Base-by-base conservation (phyloP, 2,329 filamentous ascomycete species). In the Aspergillus felis region DNA sequence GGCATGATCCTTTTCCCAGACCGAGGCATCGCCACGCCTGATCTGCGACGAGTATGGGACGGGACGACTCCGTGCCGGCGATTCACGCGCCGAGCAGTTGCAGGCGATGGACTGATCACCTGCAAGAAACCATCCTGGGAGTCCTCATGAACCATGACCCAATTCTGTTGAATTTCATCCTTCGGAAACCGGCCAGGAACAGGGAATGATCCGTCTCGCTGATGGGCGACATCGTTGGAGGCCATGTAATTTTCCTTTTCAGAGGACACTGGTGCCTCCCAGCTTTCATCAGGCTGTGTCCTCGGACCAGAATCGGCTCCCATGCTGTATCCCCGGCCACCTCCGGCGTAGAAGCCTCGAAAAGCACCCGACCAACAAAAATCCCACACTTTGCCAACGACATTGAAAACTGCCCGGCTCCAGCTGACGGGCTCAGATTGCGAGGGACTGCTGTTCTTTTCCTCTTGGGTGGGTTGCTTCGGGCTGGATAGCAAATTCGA, bases 311-410 rank as follows among this genome's bases (percentile, higher is more conserved):
- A 20, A 20, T 47, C 68, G 52, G 70, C 58, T 27, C 79, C 71
- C 64, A 90, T 76, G 6, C 82, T 78, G 68, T 92, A 96, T 27
- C 85, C 86, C 58, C 80, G 81, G 8, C 92, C 93, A 3, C 89
- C 91, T 7, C 92, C 93, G 12, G 92, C 91, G 60, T 92, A 87
- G 72, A 97, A 97, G 0, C 92, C 92, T 55, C 84, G 83, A 68
- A 97, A 95, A 0, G 89, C 84, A 25, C 71, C 78, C 3, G 78
- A 73, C 71, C 80, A 90, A 77, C 92, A 96, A 66, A 96, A 94
- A 64, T 92, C 84, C 83, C 91, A 92, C 0, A 96, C 86, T 67
- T 88, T 93, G 20, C 90, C 76, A 2, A 79, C 76, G 4, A 75
- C 70, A 32, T 72, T 74, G 50, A 79, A 72, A 6, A 79, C 73